phyloP scores from a whole-genome alignment of 805 yeast genomes.

The Saturnispora diversa region DNA sequence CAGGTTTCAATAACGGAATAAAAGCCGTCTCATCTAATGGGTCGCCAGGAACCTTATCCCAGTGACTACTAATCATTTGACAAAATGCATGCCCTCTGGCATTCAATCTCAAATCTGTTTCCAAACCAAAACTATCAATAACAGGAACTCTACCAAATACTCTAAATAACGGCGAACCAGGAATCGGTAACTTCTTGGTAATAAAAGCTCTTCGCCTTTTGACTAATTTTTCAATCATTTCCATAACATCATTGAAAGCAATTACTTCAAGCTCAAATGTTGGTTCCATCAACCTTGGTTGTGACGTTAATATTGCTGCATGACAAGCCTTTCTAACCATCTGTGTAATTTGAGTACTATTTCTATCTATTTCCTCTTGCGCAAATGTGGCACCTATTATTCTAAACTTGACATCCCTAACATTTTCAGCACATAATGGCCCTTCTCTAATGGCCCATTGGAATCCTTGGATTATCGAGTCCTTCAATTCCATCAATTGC shows the following conservation, averaged over 20 bases:
- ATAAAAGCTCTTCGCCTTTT: slow-evolving; percentile 64
- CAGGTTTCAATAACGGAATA: slow-evolving; percentile 69
- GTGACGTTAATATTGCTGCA: slow-evolving; percentile 67
- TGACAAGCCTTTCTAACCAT: slow-evolving; percentile 79
- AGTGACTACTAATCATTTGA: slow-evolving; percentile 53
- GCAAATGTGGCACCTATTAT: slow-evolving; percentile 55
- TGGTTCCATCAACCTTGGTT: slow-evolving; percentile 80
- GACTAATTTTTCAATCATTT: slow-evolving; percentile 32
- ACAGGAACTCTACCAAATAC: slow-evolving; percentile 70
- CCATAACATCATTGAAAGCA: slow-evolving; percentile 36
- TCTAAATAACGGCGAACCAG: slow-evolving; percentile 62
- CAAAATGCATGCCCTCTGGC: slow-evolving; percentile 76
- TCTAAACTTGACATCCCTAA: slow-evolving; percentile 62
- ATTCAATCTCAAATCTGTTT: slow-evolving; percentile 70
- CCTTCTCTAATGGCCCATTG: slow-evolving; percentile 80
- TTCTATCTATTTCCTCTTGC: slow-evolving; percentile 39
- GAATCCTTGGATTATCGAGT: slow-evolving; percentile 66
- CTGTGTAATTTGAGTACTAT: slow-evolving; percentile 69
- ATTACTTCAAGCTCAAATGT: slow-evolving; percentile 52
- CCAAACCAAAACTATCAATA: slow-evolving; percentile 84
- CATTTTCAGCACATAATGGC: slow-evolving; percentile 83
- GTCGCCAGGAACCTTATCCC: slow-evolving; percentile 85
- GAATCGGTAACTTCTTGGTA: slow-evolving; percentile 42
- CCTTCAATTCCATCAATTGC: slow-evolving; percentile 37
- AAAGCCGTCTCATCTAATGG: slow-evolving; percentile 64